Base-by-base conservation (phyloP, 2,329 filamentous ascomycete genomes). In the Ophiostoma novo-ulmi region DNA sequence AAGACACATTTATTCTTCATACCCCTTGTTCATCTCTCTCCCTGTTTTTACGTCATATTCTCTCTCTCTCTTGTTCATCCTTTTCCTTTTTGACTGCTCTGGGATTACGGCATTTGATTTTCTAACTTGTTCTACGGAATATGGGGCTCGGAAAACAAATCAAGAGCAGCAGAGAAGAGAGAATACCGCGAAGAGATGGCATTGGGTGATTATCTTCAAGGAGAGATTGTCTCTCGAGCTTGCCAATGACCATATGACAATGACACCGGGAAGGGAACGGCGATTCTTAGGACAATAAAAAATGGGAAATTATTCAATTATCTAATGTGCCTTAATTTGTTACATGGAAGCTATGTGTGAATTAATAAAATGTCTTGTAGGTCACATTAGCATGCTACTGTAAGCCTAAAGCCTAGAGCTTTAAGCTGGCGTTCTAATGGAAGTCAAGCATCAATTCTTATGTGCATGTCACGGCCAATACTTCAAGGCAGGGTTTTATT, bases 21-120 rank as follows among this genome's bases (percentile, higher is more conserved):
- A 67, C 65, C 65, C 64, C 36, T 26, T 66, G 31, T 63, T n/a
- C 22, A 11, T n/a, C 65, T 67, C 39, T 44, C 65, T 67, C 39
- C 39, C 65, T 48, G 39, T 3, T n/a, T 65, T 67, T 48, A 67
- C n/a, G 22, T 31, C 22, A 44, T 41, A 65, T 4, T 22, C 8
- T 41, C 13, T 67, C 35, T 41, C n/a, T 38, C n/a, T 38, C 31
- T 4, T 31, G 31, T 31, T 31, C 31, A 31, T 31, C 31, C 2
- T 31, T 31, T 22, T 65, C 11, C 1, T 6, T 6, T 17, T 20
- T 20, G 4, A 38, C 35, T 65, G 58, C 35, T 65, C 26, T 3
- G 14, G 2, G 35, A 39, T 22, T 31, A 38, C 35, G 52, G 52
- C n/a, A 38, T 61, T 22, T 22, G 52, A 26, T 58, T 4, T 26